phyloP scores from a whole-genome alignment of 2,329 filamentous ascomycete genomes.

The Elsinoe australis region DNA sequence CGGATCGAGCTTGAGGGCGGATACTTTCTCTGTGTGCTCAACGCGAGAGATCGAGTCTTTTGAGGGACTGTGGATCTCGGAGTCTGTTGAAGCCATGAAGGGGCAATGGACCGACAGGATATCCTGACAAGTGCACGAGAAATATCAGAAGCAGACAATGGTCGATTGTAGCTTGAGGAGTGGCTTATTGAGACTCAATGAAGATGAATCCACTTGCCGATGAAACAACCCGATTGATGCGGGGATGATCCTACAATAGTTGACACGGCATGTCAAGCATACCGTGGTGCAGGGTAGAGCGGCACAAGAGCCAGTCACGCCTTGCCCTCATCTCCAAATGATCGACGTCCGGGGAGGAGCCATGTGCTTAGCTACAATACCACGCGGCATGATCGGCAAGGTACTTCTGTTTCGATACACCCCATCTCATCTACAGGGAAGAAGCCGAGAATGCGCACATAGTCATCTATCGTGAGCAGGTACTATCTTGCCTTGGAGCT shows the following conservation, averaged over 20 bases:
- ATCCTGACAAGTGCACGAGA: too few species aligned
- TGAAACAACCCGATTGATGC: not conserved
- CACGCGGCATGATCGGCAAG: not conserved
- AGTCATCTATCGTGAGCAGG: too few species aligned
- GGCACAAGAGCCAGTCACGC: too few species aligned
- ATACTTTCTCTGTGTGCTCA: conserved; percentile 5
- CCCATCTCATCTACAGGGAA: not conserved
- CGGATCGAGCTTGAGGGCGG: conserved; percentile 11
- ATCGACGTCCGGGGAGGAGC: conserved; percentile 4
- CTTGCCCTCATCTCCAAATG: conserved; percentile 5
- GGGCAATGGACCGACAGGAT: not conserved
- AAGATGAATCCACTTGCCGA: conserved; percentile 3
- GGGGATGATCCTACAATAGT: not conserved
- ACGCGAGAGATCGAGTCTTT: not conserved
- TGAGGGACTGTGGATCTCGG: conserved; percentile 10
- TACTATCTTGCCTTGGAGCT: too few species aligned
- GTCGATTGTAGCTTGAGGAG: not conserved
- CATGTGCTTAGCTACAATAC: too few species aligned
- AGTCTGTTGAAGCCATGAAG: conserved; percentile 5
- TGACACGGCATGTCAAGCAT: too few species aligned
- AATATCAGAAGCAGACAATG: too few species aligned
- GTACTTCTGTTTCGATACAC: not conserved
- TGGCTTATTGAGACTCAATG: not conserved
- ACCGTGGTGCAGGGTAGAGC: too few species aligned
- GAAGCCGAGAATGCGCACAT: too few species aligned